These are phyloP conservation scores for Russula sp. DNA, from an alignment of 768 basidiomycete species.

Conservation along the genomic window DNA sequence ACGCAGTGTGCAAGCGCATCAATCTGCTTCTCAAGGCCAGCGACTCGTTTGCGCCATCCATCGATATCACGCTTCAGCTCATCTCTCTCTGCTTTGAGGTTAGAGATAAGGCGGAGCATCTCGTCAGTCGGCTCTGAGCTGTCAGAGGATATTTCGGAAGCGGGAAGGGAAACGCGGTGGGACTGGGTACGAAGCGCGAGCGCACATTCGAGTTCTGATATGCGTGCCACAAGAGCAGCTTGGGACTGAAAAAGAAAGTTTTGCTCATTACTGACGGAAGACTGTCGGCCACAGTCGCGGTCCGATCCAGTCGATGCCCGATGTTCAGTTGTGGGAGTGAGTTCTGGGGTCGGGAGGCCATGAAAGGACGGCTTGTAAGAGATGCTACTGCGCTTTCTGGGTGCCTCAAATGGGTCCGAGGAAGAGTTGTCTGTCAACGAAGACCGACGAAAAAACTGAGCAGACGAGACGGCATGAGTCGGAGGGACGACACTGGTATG, in stretches of 20 bases:
- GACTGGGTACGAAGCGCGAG: constrained; percentile 40
- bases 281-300: constrained; percentile 23
- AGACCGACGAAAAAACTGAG: constrained; percentile 31
- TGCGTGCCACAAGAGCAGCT: constrained; percentile 72
- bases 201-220: constrained; percentile 72
- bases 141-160: constrained; percentile 39
- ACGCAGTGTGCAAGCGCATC: constrained; percentile 58
- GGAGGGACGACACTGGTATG: constrained; percentile 31
- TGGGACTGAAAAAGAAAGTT: constrained; percentile 84
- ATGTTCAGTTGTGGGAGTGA: constrained; percentile 55
- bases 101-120: constrained; percentile 65
- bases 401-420: constrained; percentile 29
- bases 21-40: constrained; percentile 66
- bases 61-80: constrained; percentile 83
- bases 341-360: constrained; percentile 64
- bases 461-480: constrained; percentile 24
- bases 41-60: constrained; percentile 74
- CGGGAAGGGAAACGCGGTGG: constrained; percentile 38
- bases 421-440: constrained; percentile 27
- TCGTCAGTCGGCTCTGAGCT: constrained; percentile 58
- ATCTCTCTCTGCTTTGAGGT: constrained; percentile 84
- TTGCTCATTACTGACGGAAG: constrained; percentile 48
- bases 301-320: constrained; percentile 34
- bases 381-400: constrained; percentile 59
- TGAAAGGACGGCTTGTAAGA: constrained; percentile 52